Base-by-base conservation (phyloP, 768 basidiomycete genomes). In the Lepiota brunneoincarnata region DNA sequence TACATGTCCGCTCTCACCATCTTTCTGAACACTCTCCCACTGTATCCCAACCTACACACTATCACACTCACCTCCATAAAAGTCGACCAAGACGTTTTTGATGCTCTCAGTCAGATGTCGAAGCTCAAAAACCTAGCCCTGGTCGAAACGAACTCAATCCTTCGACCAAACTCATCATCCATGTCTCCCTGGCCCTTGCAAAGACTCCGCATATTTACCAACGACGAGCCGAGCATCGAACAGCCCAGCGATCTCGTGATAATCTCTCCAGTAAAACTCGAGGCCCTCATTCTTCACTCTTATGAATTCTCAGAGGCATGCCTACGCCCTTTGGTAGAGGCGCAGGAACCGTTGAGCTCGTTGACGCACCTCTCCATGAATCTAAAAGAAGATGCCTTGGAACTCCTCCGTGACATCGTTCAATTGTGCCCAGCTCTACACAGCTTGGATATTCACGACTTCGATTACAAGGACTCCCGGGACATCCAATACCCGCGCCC, bases 281-380 rank as follows among this genome's bases (percentile, higher is more conserved):
- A 45, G n/a, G 39, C 44, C 17, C 52, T 54, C 26, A 38, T 46
- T 23, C 36, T 54, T 17, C 43, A 46, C 4, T 54, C 52, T 4
- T 54, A 54, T 10, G 43, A 38, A 31, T 46, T 46, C 44, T 54
- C 52, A 6, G 52, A 54, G 37, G 52, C 52, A 6, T 54, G 52
- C 24, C 20, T 54, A 39, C 43, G 24, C n/a, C 52, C 52, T 17
- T 28, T 46, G 35, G 44, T 14, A 12, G 18, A 26, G 11, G 43
- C 36, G 9, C 10, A 46, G 9, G 37, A 38, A 38, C 35, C 44
- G 6, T 23, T 54, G 23, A 31, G 21, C n/a, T n/a, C 20, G 20
- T 34, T 54, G 37, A 54, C 43, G 20, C 18, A 46, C 21, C 44
- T 54, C 2, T 54, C 52, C 17, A 17, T 54, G 11, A 54, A 54